Evolutionary conservation across 805 yeast genomes (phyloP), one percentile per base, ranked within the genome.

Genomic region (Wickerhamomyces alni): DNA sequence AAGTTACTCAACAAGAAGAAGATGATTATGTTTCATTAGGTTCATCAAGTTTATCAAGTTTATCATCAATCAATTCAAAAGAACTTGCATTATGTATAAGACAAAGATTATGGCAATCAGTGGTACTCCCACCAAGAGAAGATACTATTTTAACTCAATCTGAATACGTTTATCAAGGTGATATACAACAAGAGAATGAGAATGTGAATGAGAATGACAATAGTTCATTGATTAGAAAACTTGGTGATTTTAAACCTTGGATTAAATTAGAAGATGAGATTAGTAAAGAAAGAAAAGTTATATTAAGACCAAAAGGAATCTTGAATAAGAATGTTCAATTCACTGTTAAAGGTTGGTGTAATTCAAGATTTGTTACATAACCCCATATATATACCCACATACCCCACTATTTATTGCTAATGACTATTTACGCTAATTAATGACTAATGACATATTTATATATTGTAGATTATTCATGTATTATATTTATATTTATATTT

Each of bases 51-150:
- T 16, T 15, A 15, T 8, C 31, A 28, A 8, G n/a, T 11, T 13
- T n/a, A 26, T 8, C 28, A 26, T 10, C 12, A 5, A 26, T 22
- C 17, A 26, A 21, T 13, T 35, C 36, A 31, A 18, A 27, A 15
- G 32, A 61, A 35, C 47, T 75, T 17, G 72, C 74, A 1, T 52
- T 63, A 8, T 40, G 65, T 15, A 65, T 75, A 4, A 59, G 75
- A 39, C 75, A 74, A 33, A 70, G 74, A 50, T 55, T 77, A 34
- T 76, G 80, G 80, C 62, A 65, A 28, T 66, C 63, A 37, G 78
- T 77, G 13, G 64, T 77, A 5, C 52, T 78, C 25, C 69, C 72
- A 4, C 80, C 82, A 18, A 60, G 82, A 33, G 41, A 45, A 2
- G 84, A 77, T 46, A 43, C 49, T 1, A 43, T 52, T 9, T 67